A percentile compares a stretch with the other conserved stretches of the same genome.
These are phyloP conservation scores for Cercospora canescens DNA, from an alignment of 2,329 filamentous ascomycete species.

Conservation along the genomic window DNA sequence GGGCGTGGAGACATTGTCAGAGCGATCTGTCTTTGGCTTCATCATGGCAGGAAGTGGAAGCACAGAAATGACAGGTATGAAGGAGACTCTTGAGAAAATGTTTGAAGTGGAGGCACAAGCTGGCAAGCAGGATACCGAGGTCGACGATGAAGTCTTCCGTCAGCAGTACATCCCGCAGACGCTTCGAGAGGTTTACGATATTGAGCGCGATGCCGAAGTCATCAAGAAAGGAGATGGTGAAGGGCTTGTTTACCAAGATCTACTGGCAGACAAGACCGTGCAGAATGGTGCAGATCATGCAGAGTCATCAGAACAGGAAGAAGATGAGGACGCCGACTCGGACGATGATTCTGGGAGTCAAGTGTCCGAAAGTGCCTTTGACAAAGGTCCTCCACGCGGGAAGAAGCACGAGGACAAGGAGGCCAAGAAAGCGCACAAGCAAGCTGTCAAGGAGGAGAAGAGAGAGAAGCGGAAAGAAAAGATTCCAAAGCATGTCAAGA, in stretches of 20 bases:
- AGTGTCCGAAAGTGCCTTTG: constrained; percentile 36
- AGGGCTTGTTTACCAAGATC: constrained; percentile 79
- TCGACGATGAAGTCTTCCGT: constrained; percentile 89
- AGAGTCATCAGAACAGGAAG: constrained; percentile 38
- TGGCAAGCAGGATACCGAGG: constrained; percentile 58
- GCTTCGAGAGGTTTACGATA: constrained; percentile 92
- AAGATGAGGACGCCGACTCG: constrained; percentile 35
- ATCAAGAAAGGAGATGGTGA: constrained; percentile 71
- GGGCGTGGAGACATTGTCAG: constrained; percentile 76
- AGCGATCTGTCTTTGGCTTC: constrained; percentile 81
- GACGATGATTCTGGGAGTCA: constrained; percentile 29
- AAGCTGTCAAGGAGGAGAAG: constrained; percentile 91
- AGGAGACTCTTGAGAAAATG: constrained; percentile 64
- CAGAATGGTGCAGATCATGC: constrained; percentile 32
- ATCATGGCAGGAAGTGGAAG: constrained; percentile 65
- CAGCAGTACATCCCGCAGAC: constrained; percentile 97
- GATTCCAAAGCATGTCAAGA: constrained; percentile 96
- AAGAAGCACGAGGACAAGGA: constrained; percentile 91
- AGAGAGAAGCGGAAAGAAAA: constrained; percentile 90
- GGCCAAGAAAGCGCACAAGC: constrained; percentile 84
- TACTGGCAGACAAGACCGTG: constrained; percentile 60
- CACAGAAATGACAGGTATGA: constrained; percentile 62
- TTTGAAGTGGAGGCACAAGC: constrained; percentile 57
- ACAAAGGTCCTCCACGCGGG: constrained; percentile 69
- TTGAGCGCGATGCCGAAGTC: constrained; percentile 83